A percentile compares a stretch with the other conserved stretches of the same genome.
phyloP scores from a whole-genome alignment of 495 filamentous ascomycete genomes.

The Trichoderma orchidacearum region DNA sequence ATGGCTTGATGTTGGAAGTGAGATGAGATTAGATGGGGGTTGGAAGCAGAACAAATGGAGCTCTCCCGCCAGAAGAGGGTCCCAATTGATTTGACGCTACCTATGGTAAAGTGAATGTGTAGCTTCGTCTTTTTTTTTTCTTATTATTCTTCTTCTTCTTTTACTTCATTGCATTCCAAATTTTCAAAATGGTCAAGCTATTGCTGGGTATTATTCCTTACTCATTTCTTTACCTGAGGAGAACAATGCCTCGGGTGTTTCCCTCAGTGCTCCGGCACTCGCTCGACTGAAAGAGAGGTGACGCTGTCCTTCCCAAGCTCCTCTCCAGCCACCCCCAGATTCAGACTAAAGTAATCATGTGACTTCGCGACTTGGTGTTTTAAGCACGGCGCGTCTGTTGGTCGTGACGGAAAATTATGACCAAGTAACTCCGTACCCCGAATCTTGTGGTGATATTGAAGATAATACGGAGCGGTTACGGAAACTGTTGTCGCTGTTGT shows the following conservation, averaged over 20 bases:
- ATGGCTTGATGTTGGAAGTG: background rate
- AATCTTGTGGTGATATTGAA: too few relatives aligned
- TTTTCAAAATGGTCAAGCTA: too few relatives aligned
- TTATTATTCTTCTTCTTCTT: background rate
- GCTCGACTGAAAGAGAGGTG: too few relatives aligned
- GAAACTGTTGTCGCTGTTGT: too few relatives aligned
- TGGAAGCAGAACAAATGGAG: background rate
- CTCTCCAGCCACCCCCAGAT: background rate
- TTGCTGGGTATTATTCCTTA: too few relatives aligned
- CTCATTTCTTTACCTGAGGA: too few relatives aligned
- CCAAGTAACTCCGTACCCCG: too few relatives aligned
- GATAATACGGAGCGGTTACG: too few relatives aligned
- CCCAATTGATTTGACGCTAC: background rate
- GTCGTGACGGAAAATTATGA: background rate
- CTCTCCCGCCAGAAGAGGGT: slow-evolving; percentile 1
- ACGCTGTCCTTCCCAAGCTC: background rate
- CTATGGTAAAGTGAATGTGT: background rate
- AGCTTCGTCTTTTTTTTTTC: background rate
- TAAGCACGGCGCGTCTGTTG: background rate
- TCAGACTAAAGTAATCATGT: background rate
- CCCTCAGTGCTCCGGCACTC: too few relatives aligned
- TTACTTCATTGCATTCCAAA: too few relatives aligned
- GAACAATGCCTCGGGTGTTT: too few relatives aligned
- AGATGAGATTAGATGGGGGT: background rate
- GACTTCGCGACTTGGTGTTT: background rate